Evolutionary conservation across 2,329 filamentous ascomycete genomes (phyloP), one percentile per base, ranked within the genome.

Genomic region (Hypoxylon sp.): DNA sequence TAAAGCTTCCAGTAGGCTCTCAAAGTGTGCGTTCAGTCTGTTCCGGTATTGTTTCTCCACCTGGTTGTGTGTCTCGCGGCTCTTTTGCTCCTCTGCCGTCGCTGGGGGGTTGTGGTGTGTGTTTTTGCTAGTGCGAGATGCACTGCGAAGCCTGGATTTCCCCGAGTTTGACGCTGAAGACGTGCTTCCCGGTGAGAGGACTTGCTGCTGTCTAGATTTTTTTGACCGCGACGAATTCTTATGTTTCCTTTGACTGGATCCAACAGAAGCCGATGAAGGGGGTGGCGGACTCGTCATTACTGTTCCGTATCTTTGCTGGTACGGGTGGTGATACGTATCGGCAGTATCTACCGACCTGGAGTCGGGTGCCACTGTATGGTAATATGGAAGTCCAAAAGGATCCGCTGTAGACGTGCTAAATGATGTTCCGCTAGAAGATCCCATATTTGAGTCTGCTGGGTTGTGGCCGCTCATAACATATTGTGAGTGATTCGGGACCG

Each of bases 11-110:
- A 84, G 76, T 11, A 84, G 79, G 46, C 76, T 76, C 72, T 83
- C 81, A 62, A 83, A 84, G 72, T 84, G 81, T 2, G 77, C 75
- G 65, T 84, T 84, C 34, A 84, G 80, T 23, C 82, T 76, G 75
- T 83, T 82, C 36, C 82, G 81, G 75, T 84, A 84, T 71, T 84
- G 81, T 72, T 83, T 82, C 75, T 84, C 82, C 7, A 84, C 82
- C 55, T 83, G 80, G 73, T 84, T 84, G 70, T 84, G 82, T 48
- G 78, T 79, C 67, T 77, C 76, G 50, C 77, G 74, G 65, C 72
- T 78, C 56, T 75, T 75, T 14, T 75, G 75, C 68, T 79, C 77
- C 67, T 79, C 76, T 17, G 68, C 69, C 36, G 76, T 72, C 38
- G 73, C 71, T n/a, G 77, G 76, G 28, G 77, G 77, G 70, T 78